Conservation (phyloP, 345 rosid species). For the Garcia nutans region DNA sequence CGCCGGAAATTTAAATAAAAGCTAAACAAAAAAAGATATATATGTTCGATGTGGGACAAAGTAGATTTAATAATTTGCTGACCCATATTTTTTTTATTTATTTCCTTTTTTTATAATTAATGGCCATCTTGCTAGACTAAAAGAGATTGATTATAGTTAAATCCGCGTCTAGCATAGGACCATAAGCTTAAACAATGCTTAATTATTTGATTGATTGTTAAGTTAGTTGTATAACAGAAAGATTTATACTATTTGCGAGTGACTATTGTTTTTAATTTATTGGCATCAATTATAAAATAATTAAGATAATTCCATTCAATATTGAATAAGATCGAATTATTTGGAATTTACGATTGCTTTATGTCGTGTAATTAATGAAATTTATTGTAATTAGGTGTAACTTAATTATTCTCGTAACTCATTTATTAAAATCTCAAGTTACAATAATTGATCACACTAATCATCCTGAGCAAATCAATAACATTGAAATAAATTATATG, state of each 20-base stretch:
- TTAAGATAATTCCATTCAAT: too few relatives aligned
- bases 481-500: too few relatives aligned
- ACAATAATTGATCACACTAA: too few relatives aligned
- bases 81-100: neutral
- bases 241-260: neutral
- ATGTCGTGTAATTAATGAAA: neutral
- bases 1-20: neutral
- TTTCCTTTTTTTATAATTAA: neutral
- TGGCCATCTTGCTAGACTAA: neutral
- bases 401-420: too few relatives aligned
- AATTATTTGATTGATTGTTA: neutral
- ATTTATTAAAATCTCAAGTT: too few relatives aligned
- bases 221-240: neutral
- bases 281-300: too few relatives aligned
- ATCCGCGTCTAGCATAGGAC: neutral
- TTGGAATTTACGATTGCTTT: too few relatives aligned
- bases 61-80: neutral
- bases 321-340: too few relatives aligned
- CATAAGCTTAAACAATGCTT: neutral
- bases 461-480: too few relatives aligned
- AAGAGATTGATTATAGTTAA: neutral
- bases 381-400: too few relatives aligned
- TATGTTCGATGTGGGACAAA: constrained; percentile 15
- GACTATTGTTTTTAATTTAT: too few relatives aligned
- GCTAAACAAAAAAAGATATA: constrained; percentile 17